A percentile compares a stretch with the other conserved stretches of the same genome.
Conservation (phyloP, 805 yeast genomes). For the Saccharomycopsis sp. region DNA sequence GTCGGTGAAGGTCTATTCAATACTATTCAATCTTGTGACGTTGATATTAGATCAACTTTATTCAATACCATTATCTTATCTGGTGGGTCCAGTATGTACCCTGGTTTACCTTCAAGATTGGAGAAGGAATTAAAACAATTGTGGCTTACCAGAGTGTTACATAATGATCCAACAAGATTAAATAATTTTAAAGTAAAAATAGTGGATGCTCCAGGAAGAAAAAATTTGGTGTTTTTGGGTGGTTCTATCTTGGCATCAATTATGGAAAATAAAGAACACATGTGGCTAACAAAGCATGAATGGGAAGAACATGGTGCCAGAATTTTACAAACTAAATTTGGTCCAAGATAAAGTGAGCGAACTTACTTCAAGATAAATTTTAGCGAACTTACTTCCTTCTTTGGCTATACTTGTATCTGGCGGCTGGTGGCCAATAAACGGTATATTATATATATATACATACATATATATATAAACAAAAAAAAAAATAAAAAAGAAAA, state of each 20-base stretch:
- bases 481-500: background rate
- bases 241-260: constrained; percentile 97
- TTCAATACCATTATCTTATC: constrained; percentile 90
- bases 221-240: constrained; percentile 97
- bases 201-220: constrained; percentile 98
- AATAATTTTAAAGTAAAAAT: constrained; percentile 92
- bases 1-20: constrained; percentile 89
- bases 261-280: constrained; percentile 96
- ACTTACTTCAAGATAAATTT: no score
- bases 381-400: no score
- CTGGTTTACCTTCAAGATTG: constrained; percentile 91
- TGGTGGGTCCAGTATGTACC: constrained; percentile 98
- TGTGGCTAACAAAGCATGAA: constrained; percentile 95
- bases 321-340: constrained; percentile 71
- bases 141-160: constrained; percentile 85
- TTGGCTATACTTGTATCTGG: no score
- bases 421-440: no score
- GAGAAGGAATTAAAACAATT: constrained; percentile 95
- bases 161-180: constrained; percentile 79
- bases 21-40: constrained; percentile 90
- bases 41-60: constrained; percentile 82
- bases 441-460: background rate
- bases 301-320: constrained; percentile 97
- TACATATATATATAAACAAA: background rate
- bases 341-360: constrained; percentile 72